Percentiles rank a stretch among this genome's conserved stretches.
Conservation (phyloP, 768 basidiomycete species). For the Boletus coccyginus region DNA sequence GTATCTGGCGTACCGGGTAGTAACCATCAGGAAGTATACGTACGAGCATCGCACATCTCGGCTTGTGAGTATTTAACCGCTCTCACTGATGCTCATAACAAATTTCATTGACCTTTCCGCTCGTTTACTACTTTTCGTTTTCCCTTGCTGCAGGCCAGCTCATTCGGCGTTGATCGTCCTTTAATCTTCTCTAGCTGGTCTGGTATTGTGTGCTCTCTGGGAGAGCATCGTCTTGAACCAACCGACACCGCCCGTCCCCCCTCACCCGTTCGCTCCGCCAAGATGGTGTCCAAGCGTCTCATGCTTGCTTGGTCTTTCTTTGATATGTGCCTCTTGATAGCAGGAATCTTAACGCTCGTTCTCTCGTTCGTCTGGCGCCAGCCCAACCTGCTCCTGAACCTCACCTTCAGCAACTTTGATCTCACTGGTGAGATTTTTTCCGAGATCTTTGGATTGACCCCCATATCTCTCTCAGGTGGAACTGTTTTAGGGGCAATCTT, state of each 20-base stretch:
- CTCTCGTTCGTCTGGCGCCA: constrained; percentile 71
- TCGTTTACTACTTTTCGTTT: not conserved
- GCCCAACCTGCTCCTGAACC: constrained; percentile 68
- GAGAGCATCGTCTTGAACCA: constrained; percentile 2
- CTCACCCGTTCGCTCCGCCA: not conserved
- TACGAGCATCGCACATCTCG: not conserved
- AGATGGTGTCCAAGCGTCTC: constrained; percentile 72
- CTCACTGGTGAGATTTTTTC: constrained; percentile 50
- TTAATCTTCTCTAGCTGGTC: constrained; percentile 40
- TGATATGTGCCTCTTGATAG: constrained; percentile 66
- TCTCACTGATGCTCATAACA: not conserved
- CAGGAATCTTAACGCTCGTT: constrained; percentile 61
- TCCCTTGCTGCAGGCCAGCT: constrained; percentile 41
- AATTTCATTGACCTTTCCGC: not conserved
- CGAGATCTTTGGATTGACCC: not conserved
- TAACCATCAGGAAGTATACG: constrained; percentile 4
- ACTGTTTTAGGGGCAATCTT: constrained; percentile 65
- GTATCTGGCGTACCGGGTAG: not conserved
- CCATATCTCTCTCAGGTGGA: constrained; percentile 50
- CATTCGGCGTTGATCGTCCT: constrained; percentile 71
- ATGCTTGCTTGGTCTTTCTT: constrained; percentile 72
- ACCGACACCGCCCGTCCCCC: not conserved
- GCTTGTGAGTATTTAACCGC: constrained; percentile 11
- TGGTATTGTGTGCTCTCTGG: constrained; percentile 42
- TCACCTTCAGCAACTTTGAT: constrained; percentile 58